Conservation (phyloP, 2,329 filamentous ascomycete genomes). For the Fusarium sp. region DNA sequence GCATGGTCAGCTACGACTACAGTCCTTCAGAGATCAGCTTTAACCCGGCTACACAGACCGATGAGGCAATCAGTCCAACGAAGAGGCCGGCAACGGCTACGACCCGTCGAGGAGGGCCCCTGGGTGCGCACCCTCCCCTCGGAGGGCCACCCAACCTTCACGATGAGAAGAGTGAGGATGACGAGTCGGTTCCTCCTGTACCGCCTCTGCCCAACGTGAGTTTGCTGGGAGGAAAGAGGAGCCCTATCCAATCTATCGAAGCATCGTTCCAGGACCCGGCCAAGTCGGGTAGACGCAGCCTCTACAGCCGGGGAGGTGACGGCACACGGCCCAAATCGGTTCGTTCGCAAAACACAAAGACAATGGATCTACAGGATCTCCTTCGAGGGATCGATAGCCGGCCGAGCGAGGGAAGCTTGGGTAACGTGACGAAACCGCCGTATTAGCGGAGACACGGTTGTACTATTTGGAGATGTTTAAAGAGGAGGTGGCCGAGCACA, state of each 20-base stretch:
- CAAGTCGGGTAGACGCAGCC: constrained; percentile 51
- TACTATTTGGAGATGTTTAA: constrained; percentile 24
- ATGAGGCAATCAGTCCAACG: constrained; percentile 46
- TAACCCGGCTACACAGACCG: constrained; percentile 56
- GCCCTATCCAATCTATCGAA: constrained; percentile 42
- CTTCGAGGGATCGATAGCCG: constrained; percentile 64
- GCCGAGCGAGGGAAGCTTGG: constrained; percentile 58
- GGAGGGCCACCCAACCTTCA: constrained; percentile 46
- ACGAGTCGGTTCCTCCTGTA: constrained; percentile 64
- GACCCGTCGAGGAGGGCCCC: constrained; percentile 51
- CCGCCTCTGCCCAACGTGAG: constrained; percentile 63
- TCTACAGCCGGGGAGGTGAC: constrained; percentile 58
- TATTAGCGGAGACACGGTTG: constrained; percentile 52
- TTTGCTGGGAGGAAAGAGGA: constrained; percentile 47
- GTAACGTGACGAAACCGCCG: constrained; percentile 61
- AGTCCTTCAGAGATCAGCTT: constrained; percentile 76
- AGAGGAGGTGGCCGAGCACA: background rate
- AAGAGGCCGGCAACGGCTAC: constrained; percentile 52
- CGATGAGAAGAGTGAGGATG: constrained; percentile 48
- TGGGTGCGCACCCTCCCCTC: constrained; percentile 58
- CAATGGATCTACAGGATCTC: constrained; percentile 62
- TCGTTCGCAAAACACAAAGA: constrained; percentile 48
- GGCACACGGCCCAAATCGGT: constrained; percentile 51
- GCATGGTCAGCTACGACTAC: constrained; percentile 77
- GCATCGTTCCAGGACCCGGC: constrained; percentile 53